Evolutionary conservation across 2,329 filamentous ascomycete genomes (phyloP).

Genomic region (Alternaria sp.): DNA sequence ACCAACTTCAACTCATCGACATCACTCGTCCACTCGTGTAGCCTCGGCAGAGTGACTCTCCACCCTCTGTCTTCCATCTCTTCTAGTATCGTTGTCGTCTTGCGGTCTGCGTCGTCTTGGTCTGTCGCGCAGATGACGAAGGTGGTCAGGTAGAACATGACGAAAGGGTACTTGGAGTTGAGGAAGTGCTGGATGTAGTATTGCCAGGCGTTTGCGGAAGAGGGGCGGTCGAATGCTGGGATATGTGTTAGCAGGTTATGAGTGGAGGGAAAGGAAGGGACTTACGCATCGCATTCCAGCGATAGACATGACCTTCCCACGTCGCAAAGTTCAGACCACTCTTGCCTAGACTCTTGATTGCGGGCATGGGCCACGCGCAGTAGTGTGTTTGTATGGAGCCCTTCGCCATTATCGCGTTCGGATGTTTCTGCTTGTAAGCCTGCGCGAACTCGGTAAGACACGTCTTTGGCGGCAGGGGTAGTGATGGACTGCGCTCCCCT

Average conservation of each 20-base stretch:
- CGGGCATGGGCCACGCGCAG: slow-evolving; percentile 41
- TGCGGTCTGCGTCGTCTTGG: slow-evolving; percentile 24
- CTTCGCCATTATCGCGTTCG: slow-evolving; percentile 38
- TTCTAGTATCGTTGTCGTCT: slow-evolving; percentile 17
- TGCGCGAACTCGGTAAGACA: no score
- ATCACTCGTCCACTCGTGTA: no score
- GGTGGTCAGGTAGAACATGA: slow-evolving; percentile 35
- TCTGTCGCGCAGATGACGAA: slow-evolving; percentile 35
- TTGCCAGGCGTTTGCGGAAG: slow-evolving; percentile 38
- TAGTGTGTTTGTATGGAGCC: slow-evolving; percentile 37
- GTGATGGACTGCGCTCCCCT: no score
- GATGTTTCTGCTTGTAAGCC: no score
- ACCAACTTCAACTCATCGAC: no score
- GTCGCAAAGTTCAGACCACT: slow-evolving; percentile 33
- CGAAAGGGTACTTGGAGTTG: slow-evolving; percentile 37
- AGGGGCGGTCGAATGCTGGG: slow-evolving; percentile 35
- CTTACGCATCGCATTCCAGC: slow-evolving; percentile 41
- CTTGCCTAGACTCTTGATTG: slow-evolving; percentile 28
- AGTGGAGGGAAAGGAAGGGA: no score
- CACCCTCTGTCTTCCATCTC: slow-evolving; percentile 24
- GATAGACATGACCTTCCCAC: slow-evolving; percentile 38
- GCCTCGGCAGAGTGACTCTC: no score
- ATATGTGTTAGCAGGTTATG: no score
- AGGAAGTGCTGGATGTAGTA: slow-evolving; percentile 38
- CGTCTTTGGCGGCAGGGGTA: no score